phyloP scores from a whole-genome alignment of 495 filamentous ascomycete species.

The Pseudoneurospora amorphoporcata region DNA sequence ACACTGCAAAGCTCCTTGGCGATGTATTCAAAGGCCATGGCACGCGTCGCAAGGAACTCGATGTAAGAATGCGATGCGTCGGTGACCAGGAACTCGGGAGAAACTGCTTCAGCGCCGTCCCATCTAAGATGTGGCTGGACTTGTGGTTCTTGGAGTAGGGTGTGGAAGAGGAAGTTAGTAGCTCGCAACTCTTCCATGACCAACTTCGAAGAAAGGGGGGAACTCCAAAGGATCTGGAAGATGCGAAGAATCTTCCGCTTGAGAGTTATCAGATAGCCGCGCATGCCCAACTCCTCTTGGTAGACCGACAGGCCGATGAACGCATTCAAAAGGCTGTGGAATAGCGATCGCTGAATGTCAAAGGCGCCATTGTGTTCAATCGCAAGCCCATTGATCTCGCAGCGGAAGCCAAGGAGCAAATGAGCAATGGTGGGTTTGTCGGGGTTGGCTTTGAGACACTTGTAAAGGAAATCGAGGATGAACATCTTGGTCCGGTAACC shows the following conservation, averaged over 20 bases:
- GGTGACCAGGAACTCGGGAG: conserved; percentile 52
- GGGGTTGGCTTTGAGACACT: conserved; percentile 58
- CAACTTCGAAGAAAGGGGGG: conserved; percentile 64
- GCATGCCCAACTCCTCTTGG: conserved; percentile 46
- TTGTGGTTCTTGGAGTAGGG: conserved; percentile 54
- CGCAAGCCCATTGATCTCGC: conserved; percentile 53
- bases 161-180: conserved; percentile 60
- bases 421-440: conserved; percentile 76
- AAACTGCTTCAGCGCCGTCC: conserved; percentile 45
- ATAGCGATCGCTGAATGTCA: conserved; percentile 56
- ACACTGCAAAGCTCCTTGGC: conserved; percentile 75
- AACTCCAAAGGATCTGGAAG: conserved; percentile 69
- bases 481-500: conserved; percentile 67
- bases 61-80: conserved; percentile 53
- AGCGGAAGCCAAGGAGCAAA: conserved; percentile 78
- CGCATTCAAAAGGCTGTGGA: conserved; percentile 67
- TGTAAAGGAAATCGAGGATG: conserved; percentile 73
- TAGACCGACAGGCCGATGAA: conserved; percentile 51
- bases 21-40: conserved; percentile 69
- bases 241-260: conserved; percentile 70
- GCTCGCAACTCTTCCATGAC: conserved; percentile 67
- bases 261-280: conserved; percentile 61
- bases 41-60: conserved; percentile 64
- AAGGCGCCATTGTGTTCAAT: conserved; percentile 55
- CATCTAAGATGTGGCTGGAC: conserved; percentile 55